Evolutionary conservation across 345 rosid genomes (phyloP).

Genomic region (Geranium rotundifolium): DNA sequence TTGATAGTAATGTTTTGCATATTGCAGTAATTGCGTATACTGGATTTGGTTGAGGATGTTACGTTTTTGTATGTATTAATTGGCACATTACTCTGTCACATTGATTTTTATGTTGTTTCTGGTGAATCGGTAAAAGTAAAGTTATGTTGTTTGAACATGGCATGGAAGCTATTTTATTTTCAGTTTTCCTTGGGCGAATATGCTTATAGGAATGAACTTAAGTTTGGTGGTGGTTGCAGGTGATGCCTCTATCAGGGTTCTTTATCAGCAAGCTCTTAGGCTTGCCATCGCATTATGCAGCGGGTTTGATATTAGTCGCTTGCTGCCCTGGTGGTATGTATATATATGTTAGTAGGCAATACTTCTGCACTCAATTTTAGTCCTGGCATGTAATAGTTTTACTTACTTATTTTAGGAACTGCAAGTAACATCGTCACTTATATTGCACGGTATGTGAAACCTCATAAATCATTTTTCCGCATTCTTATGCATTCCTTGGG

Average conservation of each 20-base stretch:
- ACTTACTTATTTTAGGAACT: constrained; percentile 50
- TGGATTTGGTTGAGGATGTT: no score
- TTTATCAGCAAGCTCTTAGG: constrained; percentile 70
- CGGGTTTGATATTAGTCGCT: constrained; percentile 82
- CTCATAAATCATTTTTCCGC: not conserved
- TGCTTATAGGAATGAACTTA: no score
- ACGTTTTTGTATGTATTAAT: no score
- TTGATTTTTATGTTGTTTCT: no score
- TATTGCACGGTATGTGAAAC: constrained; percentile 51
- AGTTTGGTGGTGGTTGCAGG: constrained; percentile 25
- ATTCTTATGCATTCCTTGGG: no score
- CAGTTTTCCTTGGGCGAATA: no score
- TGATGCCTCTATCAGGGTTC: constrained; percentile 82
- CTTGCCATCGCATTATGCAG: constrained; percentile 80
- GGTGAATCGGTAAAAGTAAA: no score
- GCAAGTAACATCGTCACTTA: constrained; percentile 90
- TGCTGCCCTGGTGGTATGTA: constrained; percentile 90
- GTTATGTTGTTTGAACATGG: no score
- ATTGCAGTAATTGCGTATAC: no score
- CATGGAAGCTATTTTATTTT: no score
- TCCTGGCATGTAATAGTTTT: not conserved
- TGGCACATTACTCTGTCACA: no score
- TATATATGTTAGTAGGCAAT: not conserved
- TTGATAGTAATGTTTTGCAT: no score
- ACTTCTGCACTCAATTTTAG: constrained; percentile 1